A percentile compares a stretch with the other conserved stretches of the same genome.
These are phyloP conservation scores for Hanseniaspora uvarum DNA, from an alignment of 1,139 yeast species.

Conservation along the genomic window DNA sequence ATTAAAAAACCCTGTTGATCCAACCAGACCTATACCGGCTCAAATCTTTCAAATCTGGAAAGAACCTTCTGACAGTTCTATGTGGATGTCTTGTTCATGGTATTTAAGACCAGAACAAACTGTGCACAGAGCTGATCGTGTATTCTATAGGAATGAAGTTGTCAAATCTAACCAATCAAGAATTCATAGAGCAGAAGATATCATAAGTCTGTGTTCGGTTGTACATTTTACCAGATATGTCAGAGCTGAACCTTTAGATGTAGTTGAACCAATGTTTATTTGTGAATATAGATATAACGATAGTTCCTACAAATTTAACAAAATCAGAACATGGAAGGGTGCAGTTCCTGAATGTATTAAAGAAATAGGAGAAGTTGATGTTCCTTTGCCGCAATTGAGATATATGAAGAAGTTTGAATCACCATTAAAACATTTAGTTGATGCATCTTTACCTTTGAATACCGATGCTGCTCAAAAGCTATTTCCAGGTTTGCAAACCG, in stretches of 20 bases:
- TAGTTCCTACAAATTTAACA: constrained; percentile 76
- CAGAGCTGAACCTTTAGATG: constrained; percentile 80
- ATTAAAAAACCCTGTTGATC: constrained; percentile 75
- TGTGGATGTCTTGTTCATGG: constrained; percentile 94
- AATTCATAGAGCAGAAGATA: constrained; percentile 80
- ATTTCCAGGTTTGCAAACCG: constrained; percentile 24
- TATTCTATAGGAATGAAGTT: constrained; percentile 87
- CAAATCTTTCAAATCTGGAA: constrained; percentile 92
- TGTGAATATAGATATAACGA: constrained; percentile 95
- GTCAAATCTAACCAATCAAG: constrained; percentile 95
- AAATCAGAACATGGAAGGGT: constrained; percentile 96
- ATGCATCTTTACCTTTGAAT: constrained; percentile 32
- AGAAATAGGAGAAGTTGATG: constrained; percentile 74
- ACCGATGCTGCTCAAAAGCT: constrained; percentile 62
- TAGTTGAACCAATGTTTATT: constrained; percentile 74
- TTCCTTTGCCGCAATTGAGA: constrained; percentile 46
- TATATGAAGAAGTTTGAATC: constrained; percentile 67
- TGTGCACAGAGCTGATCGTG: constrained; percentile 78
- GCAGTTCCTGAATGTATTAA: constrained; percentile 95
- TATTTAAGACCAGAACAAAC: constrained; percentile 96
- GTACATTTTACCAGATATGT: constrained; percentile 88
- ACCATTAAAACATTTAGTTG: constrained; percentile 68
- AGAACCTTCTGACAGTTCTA: constrained; percentile 62
- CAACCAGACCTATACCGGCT: constrained; percentile 80
- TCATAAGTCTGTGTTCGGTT: constrained; percentile 87